phyloP scores from a whole-genome alignment of 2,329 filamentous ascomycete species.

The Scedosporium dehoogii region DNA sequence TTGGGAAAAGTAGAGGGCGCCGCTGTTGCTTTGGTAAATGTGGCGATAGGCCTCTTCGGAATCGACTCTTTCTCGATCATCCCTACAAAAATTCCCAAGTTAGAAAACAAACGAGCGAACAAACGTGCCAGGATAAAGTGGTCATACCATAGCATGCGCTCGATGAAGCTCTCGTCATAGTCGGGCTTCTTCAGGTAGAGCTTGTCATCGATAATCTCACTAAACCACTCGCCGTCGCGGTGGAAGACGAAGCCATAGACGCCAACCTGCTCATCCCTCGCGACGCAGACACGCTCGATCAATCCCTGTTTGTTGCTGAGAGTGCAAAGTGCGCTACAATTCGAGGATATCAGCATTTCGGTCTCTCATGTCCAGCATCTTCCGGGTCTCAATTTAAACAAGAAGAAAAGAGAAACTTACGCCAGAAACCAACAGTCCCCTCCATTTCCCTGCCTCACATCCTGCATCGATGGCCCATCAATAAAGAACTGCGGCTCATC shows the following conservation, averaged over 20 bases:
- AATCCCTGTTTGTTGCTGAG: constrained; percentile 63
- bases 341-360: not conserved
- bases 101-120: constrained; percentile 5
- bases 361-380: not conserved
- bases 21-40: constrained; percentile 42
- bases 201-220: constrained; percentile 48
- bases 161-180: constrained; percentile 48
- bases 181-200: constrained; percentile 38
- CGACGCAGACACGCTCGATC: constrained; percentile 66
- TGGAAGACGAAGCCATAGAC: constrained; percentile 83
- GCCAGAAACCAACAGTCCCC: constrained; percentile 86
- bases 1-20: constrained; percentile 61
- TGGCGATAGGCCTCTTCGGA: constrained; percentile 51
- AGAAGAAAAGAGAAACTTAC: constrained; percentile 3
- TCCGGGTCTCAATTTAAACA: not conserved
- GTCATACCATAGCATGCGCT: constrained; percentile 33
- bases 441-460: constrained; percentile 67
- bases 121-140: constrained; percentile 7
- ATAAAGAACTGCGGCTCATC: constrained; percentile 68
- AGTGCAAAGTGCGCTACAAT: constrained; percentile 53
- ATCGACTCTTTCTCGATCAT: constrained; percentile 33
- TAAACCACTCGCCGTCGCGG: constrained; percentile 66
- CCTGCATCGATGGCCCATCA: constrained; percentile 64
- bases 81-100: not conserved
- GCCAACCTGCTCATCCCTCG: constrained; percentile 60